phyloP scores from a whole-genome alignment of 176 grass and related monocot species.

The Hordeum marinum region DNA sequence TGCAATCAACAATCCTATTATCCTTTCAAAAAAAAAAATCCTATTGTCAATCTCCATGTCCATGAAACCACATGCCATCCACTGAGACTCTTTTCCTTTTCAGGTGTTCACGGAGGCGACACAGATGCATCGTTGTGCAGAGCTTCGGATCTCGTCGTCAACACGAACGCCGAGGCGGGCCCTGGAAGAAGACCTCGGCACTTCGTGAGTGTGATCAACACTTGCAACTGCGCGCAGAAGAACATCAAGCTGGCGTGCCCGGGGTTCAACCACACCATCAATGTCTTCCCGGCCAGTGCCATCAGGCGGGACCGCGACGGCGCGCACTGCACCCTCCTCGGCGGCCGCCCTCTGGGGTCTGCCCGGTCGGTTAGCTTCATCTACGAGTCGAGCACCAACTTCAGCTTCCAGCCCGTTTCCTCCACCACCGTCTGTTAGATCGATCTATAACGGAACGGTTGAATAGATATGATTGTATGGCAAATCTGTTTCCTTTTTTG shows the following conservation, averaged over 20 bases:
- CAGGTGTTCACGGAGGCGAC: not conserved
- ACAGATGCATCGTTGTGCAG: not conserved
- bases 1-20: not conserved
- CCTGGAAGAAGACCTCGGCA: not conserved
- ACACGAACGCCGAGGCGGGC: not conserved
- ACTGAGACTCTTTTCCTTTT: not conserved
- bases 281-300: not conserved
- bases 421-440: conserved; percentile 10
- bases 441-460: not conserved
- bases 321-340: not conserved
- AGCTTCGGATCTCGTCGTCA: not conserved
- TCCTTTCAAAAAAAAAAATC: too few species aligned
- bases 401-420: conserved; percentile 2
- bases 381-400: not conserved
- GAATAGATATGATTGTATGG: not conserved
- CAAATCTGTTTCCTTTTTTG: not conserved
- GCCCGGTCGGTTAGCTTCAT: not conserved
- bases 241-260: conserved; percentile 20
- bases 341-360: not conserved
- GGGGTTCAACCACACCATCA: not conserved
- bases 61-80: not conserved
- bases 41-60: not conserved
- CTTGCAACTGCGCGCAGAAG: conserved; percentile 14
- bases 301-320: not conserved
- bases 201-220: conserved; percentile 12